Conservation (phyloP, 192 early-diverging fungal species). For the Helicostylum pulchrum region DNA sequence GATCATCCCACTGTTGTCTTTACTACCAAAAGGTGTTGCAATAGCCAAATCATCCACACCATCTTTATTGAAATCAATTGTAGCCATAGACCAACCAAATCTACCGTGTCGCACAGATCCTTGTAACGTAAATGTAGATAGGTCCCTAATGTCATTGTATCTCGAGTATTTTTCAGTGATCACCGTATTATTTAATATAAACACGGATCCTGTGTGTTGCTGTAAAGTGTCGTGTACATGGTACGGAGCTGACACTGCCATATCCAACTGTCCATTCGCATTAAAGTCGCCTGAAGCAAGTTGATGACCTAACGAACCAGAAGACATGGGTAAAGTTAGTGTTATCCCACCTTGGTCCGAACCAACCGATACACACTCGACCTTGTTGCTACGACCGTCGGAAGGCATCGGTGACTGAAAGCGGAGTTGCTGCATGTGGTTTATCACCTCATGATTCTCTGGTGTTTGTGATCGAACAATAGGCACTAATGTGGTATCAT, state of each 20-base stretch:
- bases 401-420: neutral
- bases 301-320: slow-evolving; percentile 64
- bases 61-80: slow-evolving; percentile 81
- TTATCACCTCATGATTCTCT: too few species aligned
- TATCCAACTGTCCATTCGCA: slow-evolving; percentile 52
- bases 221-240: slow-evolving; percentile 12
- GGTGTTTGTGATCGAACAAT: too few species aligned
- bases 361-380: neutral
- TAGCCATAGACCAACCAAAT: slow-evolving; percentile 75
- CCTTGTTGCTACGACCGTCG: neutral
- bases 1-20: slow-evolving; percentile 51
- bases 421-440: too few species aligned
- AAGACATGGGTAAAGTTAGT: slow-evolving; percentile 46
- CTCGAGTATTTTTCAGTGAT: neutral
- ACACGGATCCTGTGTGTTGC: slow-evolving; percentile 55
- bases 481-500: too few species aligned
- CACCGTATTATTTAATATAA: slow-evolving; percentile 41
- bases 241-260: slow-evolving; percentile 69
- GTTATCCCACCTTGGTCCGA: slow-evolving; percentile 19
- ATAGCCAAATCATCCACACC: slow-evolving; percentile 86
- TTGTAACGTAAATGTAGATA: slow-evolving; percentile 6
- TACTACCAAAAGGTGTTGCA: slow-evolving; percentile 51
- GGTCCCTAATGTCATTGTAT: slow-evolving; percentile 3
- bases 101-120: slow-evolving; percentile 33
- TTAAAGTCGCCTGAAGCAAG: slow-evolving; percentile 68